Evolutionary conservation across 2,329 filamentous ascomycete species (phyloP), one percentile per base, ranked within the genome.

Genomic region (Aspergillus cejpii): DNA sequence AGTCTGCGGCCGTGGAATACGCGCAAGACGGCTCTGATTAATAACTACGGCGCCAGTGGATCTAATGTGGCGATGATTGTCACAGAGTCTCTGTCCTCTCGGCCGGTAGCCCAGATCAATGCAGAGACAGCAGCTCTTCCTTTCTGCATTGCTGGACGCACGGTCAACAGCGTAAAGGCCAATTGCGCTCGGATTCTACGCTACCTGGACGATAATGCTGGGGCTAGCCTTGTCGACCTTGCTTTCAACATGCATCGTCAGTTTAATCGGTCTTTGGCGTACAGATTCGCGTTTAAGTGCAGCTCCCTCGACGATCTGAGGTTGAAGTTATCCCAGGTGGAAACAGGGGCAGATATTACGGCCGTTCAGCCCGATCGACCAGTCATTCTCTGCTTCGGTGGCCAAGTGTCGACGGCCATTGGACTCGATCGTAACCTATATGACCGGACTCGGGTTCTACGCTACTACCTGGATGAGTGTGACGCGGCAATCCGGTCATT

Each of bases 361-460:
- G 6, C 24, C 12, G 24, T 27, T 10, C 24, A 44, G 36, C 34
- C 31, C 1, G 8, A 15, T 6, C 43, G 45, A 3, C 45, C 54
- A 8, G 48, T 70, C 1, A 51, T 72, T 1, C 43, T 73, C 1
- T 57, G 54, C 15, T 70, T 72, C 36, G 67, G 65, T 3, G 69
- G 69, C 2, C 70, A 73, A 41, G 59, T 53, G 1, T 54, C 57
- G 3, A 52, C 38, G 4, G 55, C 48, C 20, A 42, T 60, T 2
- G 51, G 56, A 1, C 39, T 67, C 6, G 46, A 55, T 24, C 50
- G 52, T 12, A 44, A 49, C 3, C 40, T 67, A 2, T 68, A 62
- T 33, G 44, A 61, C 5, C 38, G 41, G 8, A 52, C 58, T 23
- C 42, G 51, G 0, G 28, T 56, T 3, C 55, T 69, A 4, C 58